A percentile compares a stretch with the other conserved stretches of the same genome.
Evolutionary conservation across 257 asterid genomes (phyloP).

Genomic region (Ophiorrhiza pumila): DNA sequence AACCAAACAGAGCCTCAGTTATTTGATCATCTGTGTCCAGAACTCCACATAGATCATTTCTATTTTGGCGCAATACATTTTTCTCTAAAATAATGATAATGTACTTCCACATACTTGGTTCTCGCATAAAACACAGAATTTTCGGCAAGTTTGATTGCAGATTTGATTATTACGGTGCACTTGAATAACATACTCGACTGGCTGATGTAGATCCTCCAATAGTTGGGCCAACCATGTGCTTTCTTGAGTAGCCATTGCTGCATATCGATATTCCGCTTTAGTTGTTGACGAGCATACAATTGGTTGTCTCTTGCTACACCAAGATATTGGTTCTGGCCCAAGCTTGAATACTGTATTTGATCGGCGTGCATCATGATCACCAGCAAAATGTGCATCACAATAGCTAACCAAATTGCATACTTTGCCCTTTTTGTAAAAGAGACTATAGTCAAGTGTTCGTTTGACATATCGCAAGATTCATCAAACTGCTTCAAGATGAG

Average conservation of each 20-base stretch:
- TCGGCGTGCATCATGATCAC: not conserved
- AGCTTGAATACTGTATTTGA: slow-evolving; percentile 1
- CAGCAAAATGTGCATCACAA: not conserved
- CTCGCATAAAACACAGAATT: not conserved
- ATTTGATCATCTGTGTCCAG: not conserved
- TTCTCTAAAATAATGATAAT: slow-evolving; percentile 3
- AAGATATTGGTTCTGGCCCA: not conserved
- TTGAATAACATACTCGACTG: not conserved
- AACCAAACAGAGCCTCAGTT: too few species aligned
- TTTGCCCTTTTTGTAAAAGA: not conserved
- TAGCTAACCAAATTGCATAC: not conserved
- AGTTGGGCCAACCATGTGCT: not conserved
- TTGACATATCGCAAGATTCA: not conserved
- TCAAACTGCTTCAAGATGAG: not conserved
- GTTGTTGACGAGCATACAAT: not conserved
- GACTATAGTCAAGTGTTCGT: not conserved
- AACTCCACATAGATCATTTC: not conserved
- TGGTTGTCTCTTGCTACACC: slow-evolving; percentile 6
- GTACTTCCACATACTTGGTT: not conserved
- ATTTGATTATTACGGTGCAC: not conserved
- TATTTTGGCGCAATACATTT: not conserved
- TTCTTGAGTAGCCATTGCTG: not conserved
- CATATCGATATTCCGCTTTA: slow-evolving; percentile 1
- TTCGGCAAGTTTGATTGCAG: not conserved
- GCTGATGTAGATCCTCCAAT: not conserved